Evolutionary conservation across 108 stramenopile species (phyloP), one percentile per base, ranked within the genome.

Genomic region (Stephanodiscus triporus): DNA sequence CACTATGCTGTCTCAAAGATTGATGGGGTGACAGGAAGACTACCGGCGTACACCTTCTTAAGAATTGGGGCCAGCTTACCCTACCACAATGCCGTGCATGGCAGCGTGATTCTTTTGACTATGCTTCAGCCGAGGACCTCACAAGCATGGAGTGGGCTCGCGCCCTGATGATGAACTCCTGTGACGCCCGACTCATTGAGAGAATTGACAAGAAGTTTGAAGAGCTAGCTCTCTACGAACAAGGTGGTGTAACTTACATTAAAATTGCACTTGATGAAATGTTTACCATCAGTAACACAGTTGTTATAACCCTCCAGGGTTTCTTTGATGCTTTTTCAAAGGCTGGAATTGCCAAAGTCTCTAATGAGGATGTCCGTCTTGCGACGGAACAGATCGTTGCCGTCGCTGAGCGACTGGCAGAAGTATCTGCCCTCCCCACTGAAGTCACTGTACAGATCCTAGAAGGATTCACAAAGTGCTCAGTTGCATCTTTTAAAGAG

Each of bases 351-450:
- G 53, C 54, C 32, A 30, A 40, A 9, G 54, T 56, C 55, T 36
- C 68, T 2, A 37, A 55, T 29, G 68, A 68, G 37, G 56, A 68
- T 27, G 54, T 68, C n/a, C 19, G 48, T 22, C 6, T 30, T 22
- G 22, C 47, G 0, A 19, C 9, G 1, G 56, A 70, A 26, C 56
- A 70, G 43, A 19, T 70, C 1, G 5, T 45, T 14, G 57, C 56
- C 10, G 58, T 70, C 24, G 38, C 40, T 57, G 58, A 70, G 45
- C 45, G 70, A 2, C 27, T 70, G 42, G 58, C 22, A 32, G 70
- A 56, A 32, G 58, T 29, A n/a, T 42, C 45, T 13, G 27, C 70
- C 34, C 51, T 70, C 14, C 38, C 53, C 1, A 26, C 0, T 11
- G 53, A 54, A 11, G 4, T 9, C 9, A 24, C 53, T 0, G 0